These are phyloP conservation scores for Aureobasidium sp. DNA, from an alignment of 2,329 filamentous ascomycete species.

Conservation along the genomic window DNA sequence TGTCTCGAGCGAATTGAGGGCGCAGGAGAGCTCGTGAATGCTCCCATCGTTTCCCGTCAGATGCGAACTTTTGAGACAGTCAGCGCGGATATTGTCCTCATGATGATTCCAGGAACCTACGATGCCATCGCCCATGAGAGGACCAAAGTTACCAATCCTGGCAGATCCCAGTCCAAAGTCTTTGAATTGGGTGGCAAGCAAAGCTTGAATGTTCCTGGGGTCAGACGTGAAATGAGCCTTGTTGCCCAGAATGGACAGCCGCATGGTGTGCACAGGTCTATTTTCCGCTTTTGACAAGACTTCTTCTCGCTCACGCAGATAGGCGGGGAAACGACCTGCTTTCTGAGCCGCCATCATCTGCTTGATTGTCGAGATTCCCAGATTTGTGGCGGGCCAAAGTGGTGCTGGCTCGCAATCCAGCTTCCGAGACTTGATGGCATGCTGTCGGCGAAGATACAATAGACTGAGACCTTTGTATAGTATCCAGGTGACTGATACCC, in stretches of 20 bases:
- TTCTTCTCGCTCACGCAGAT: conserved; percentile 24
- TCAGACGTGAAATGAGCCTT: conserved; percentile 26
- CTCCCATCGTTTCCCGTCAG: conserved; percentile 32
- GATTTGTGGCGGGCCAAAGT: conserved; percentile 23
- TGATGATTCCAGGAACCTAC: not conserved
- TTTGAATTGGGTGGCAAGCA: conserved; percentile 28
- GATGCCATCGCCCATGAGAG: conserved; percentile 29
- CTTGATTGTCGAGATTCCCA: conserved; percentile 26
- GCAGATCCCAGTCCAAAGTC: conserved; percentile 28
- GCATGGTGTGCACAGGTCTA: conserved; percentile 26
- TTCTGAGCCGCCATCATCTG: conserved; percentile 24
- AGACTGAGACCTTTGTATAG: conserved; percentile 3
- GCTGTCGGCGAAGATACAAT: conserved; percentile 6
- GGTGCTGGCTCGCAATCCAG: conserved; percentile 19
- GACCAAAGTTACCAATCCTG: conserved; percentile 26
- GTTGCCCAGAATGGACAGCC: conserved; percentile 22
- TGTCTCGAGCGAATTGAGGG: conserved; percentile 34
- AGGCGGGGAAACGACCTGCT: conserved; percentile 25
- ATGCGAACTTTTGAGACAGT: conserved; percentile 1
- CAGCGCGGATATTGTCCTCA: not conserved
- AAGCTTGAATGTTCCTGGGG: conserved; percentile 32
- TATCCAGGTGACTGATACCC: conserved; percentile 5
- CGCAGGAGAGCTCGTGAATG: conserved; percentile 32
- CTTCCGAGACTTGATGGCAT: conserved; percentile 15
- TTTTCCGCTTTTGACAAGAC: conserved; percentile 23